Percentiles rank a stretch among this genome's conserved stretches.
phyloP scores from a whole-genome alignment of 139 green algal genomes.

The Chlorella sp. region DNA sequence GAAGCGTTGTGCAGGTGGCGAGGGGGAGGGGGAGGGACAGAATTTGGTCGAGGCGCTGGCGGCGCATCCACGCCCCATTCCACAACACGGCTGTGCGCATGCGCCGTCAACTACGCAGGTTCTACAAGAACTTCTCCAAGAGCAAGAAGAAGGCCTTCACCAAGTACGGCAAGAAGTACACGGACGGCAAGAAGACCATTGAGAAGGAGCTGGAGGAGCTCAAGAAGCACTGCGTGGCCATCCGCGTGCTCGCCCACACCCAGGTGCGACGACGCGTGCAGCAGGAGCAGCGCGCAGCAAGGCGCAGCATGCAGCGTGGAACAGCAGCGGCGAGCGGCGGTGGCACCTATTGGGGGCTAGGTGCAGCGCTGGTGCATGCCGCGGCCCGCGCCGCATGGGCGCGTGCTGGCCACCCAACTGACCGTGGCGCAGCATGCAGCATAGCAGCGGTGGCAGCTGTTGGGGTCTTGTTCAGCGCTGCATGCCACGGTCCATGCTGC shows the following conservation, averaged over 20 bases:
- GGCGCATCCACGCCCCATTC: no score
- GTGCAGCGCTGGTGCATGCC: background rate
- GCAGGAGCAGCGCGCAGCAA: background rate
- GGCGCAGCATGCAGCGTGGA: background rate
- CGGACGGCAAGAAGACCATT: slow-evolving; percentile 86
- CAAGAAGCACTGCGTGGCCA: slow-evolving; percentile 89
- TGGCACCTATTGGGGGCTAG: background rate
- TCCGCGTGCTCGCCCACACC: slow-evolving; percentile 92
- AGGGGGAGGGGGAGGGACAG: no score
- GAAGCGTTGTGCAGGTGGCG: background rate
- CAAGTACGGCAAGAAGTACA: slow-evolving; percentile 96
- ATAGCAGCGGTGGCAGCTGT: no score
- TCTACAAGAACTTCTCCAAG: slow-evolving; percentile 99
- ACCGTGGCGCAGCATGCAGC: background rate
- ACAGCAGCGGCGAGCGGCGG: no score
- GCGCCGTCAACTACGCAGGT: slow-evolving; percentile 25
- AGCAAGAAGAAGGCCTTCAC: slow-evolving; percentile 99
- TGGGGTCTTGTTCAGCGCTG: background rate
- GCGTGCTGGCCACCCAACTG: background rate
- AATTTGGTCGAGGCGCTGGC: no score
- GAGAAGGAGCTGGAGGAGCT: slow-evolving; percentile 84
- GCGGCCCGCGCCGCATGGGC: background rate
- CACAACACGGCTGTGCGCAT: background rate
- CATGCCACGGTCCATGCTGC: background rate
- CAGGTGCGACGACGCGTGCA: slow-evolving; percentile 51